Evolutionary conservation across 2,329 filamentous ascomycete species (phyloP).

Genomic region (Talaromyces marneffei): DNA sequence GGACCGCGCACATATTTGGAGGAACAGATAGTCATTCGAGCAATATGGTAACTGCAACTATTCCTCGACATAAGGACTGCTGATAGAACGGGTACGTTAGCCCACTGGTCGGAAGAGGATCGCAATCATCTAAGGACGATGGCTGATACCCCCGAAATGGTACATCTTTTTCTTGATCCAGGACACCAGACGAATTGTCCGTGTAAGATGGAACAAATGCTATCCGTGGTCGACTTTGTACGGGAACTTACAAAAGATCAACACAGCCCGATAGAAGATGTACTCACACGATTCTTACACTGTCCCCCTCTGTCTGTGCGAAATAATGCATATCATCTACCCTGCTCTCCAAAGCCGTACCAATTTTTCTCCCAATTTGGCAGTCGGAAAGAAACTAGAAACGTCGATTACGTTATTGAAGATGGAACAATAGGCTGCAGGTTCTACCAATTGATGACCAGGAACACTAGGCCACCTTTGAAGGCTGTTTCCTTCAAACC

Average conservation of each 20-base stretch:
- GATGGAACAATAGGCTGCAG: background rate
- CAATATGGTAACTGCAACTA: conserved; percentile 1
- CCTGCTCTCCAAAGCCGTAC: background rate
- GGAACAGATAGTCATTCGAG: conserved; percentile 1
- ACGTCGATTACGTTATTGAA: background rate
- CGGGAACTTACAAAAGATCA: background rate
- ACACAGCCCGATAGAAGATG: background rate
- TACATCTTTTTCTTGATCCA: background rate
- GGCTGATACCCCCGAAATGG: background rate
- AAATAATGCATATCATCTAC: background rate
- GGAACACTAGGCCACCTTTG: background rate
- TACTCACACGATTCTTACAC: background rate
- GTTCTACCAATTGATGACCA: background rate
- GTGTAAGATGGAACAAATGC: background rate
- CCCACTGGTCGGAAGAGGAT: conserved; percentile 2
- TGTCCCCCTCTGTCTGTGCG: background rate
- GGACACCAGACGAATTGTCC: background rate
- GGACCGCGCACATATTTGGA: conserved; percentile 4
- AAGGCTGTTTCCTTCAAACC: background rate
- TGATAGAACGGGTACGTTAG: background rate
- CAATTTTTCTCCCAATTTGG: background rate
- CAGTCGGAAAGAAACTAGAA: background rate
- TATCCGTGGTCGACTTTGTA: background rate
- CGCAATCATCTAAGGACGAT: background rate
- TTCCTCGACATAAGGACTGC: background rate